phyloP scores from a whole-genome alignment of 1,284 basidiomycete genomes.

The Cystobasidium slooffiae region DNA sequence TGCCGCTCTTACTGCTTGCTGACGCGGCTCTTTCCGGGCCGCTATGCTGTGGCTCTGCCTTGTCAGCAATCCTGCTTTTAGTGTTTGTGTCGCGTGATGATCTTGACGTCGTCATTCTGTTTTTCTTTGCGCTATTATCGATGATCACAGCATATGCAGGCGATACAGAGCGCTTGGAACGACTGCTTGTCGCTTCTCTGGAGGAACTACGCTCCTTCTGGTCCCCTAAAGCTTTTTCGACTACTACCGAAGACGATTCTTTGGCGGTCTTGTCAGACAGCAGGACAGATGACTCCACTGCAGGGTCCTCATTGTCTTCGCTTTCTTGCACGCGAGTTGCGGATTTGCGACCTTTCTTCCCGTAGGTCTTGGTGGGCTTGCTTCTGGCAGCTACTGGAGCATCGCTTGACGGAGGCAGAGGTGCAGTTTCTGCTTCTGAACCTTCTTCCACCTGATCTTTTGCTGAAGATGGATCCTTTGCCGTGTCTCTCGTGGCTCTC shows the following conservation, averaged over 20 bases:
- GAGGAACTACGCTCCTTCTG: background rate
- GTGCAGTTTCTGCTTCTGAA: background rate
- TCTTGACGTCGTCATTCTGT: background rate
- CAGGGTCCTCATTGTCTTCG: slow-evolving; percentile 1
- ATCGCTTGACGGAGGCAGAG: background rate
- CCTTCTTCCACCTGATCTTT: background rate
- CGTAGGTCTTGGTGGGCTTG: slow-evolving; percentile 13
- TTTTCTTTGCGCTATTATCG: slow-evolving; percentile 35
- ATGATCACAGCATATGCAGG: slow-evolving; percentile 22
- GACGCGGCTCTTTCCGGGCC: background rate
- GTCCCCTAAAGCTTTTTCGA: background rate
- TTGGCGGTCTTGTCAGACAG: background rate
- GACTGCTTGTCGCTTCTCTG: background rate
- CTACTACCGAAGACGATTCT: background rate
- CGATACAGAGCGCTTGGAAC: slow-evolving; percentile 4
- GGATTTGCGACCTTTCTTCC: slow-evolving; percentile 2
- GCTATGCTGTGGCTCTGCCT: too few relatives aligned
- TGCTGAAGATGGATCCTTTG: background rate
- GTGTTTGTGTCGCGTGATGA: background rate
- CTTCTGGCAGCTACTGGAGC: background rate
- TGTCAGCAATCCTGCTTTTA: background rate
- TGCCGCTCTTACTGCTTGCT: background rate
- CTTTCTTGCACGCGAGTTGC: background rate
- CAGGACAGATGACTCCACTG: background rate
- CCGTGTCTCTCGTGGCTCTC: background rate